Evolutionary conservation across 1,284 basidiomycete genomes (phyloP).

Genomic region (Paramarasmius palmivorus): DNA sequence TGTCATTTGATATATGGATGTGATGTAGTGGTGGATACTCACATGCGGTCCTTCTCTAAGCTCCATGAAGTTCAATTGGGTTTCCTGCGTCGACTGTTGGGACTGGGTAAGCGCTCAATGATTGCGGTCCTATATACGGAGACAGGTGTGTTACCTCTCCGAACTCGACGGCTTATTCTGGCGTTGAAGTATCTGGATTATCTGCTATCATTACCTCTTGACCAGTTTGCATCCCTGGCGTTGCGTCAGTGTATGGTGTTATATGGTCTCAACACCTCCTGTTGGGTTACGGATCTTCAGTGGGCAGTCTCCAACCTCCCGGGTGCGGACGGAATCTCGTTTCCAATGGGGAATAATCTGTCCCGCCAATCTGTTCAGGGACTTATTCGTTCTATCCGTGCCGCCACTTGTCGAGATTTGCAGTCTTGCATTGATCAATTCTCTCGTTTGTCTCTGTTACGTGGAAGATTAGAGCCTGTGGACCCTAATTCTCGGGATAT

Average conservation of each 20-base stretch:
- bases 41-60: background rate
- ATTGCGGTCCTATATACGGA: constrained; percentile 24
- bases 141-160: constrained; percentile 22
- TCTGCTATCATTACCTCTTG: background rate
- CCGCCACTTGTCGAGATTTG: too few relatives aligned
- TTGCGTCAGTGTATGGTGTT: background rate
- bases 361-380: too few relatives aligned
- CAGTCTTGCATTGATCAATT: too few relatives aligned
- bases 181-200: constrained; percentile 7
- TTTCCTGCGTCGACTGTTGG: constrained; percentile 22
- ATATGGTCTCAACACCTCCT: background rate
- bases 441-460: too few relatives aligned
- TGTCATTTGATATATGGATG: constrained; percentile 28
- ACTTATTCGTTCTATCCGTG: too few relatives aligned
- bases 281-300: constrained; percentile 5
- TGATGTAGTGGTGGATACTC: constrained; percentile 24
- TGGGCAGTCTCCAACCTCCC: background rate
- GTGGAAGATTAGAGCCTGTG: too few relatives aligned
- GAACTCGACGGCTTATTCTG: constrained; percentile 13
- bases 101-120: constrained; percentile 16
- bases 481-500: too few relatives aligned
- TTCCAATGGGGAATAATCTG: too few relatives aligned
- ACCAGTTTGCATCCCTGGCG: background rate
- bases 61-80: constrained; percentile 21
- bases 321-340: background rate